Evolutionary conservation across 23 red algal species (phyloP), one percentile per base, ranked within the genome.

Genomic region (Chondrus crispus): DNA sequence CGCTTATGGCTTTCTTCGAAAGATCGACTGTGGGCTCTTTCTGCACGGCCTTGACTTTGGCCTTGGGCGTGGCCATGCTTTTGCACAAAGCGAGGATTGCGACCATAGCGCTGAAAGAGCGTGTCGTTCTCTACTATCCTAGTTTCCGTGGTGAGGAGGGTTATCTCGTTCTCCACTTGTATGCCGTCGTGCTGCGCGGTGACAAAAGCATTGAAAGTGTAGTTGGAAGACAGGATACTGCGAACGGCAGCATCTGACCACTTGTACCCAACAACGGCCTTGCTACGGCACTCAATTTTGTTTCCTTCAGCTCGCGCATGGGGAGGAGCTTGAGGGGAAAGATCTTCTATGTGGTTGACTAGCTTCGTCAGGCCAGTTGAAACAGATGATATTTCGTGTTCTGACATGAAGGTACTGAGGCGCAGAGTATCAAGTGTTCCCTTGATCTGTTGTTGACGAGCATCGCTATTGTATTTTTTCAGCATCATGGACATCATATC

Each of bases 131-230:
- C n/a, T n/a, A n/a, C n/a, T 8, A 20, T 76, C 24, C n/a, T n/a
- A n/a, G n/a, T n/a, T n/a, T n/a, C n/a, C n/a, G n/a, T n/a, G n/a
- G n/a, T n/a, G n/a, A n/a, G n/a, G n/a, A n/a, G n/a, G n/a, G n/a
- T n/a, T 13, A 80, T 80, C 75, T 80, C 73, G 22, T 66, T 60
- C 29, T 91, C 87, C 10, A 80, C 57, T 41, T 91, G 87, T 3
- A 91, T 32, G 51, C 72, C 50, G 30, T 91, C 87, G 6, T 74
- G 19, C 19, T 80, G 57, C 6, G 87, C 87, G 9, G 87, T 91
- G 41, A 80, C 60, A 43, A 91, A 91, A 14, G 35, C 72, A 68
- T 91, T 91, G 63, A 91, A 91, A 2, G 87, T 51, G 72, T 91
- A 80, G 12, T 52, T 52, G 36, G 37, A 18, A 3, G 87, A 57